phyloP scores from a whole-genome alignment of 2,329 filamentous ascomycete genomes.

The Thelonectria blattea region DNA sequence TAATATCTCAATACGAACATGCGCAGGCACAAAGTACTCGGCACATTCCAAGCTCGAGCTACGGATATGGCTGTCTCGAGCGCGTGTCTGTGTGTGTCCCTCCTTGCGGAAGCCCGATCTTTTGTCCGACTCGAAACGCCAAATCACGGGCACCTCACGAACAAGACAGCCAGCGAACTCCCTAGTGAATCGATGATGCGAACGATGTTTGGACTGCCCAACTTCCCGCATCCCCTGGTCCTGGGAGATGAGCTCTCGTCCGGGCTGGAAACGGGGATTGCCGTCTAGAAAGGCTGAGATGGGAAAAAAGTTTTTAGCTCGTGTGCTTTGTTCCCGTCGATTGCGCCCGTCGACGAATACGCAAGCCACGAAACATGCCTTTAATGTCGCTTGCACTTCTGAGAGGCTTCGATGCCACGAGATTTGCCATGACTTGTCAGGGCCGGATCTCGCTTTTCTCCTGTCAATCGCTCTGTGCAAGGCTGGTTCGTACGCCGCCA shows the following conservation, averaged over 20 bases:
- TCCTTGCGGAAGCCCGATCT: background rate
- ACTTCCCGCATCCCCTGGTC: background rate
- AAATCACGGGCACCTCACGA: background rate
- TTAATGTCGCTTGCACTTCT: too few relatives aligned
- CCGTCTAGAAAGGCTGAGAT: too few relatives aligned
- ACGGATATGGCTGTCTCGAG: too few relatives aligned
- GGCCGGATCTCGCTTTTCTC: constrained; percentile 2
- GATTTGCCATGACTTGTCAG: background rate
- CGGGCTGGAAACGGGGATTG: too few relatives aligned
- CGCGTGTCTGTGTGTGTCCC: too few relatives aligned
- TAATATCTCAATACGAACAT: background rate
- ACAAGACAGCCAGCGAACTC: background rate
- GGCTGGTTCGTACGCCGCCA: constrained; percentile 2
- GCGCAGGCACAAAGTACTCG: background rate
- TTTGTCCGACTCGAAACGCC: background rate
- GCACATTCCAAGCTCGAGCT: too few relatives aligned
- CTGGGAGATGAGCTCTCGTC: background rate
- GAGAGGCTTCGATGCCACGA: background rate
- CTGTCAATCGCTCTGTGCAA: constrained; percentile 12
- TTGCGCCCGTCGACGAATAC: too few relatives aligned
- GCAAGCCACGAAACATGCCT: background rate
- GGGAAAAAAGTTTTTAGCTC: background rate
- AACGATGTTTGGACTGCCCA: background rate
- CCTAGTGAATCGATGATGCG: constrained; percentile 4
- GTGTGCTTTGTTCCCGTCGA: too few relatives aligned